Base-by-base conservation (phyloP, 2,329 filamentous ascomycete species). In the Orbilia javanica region DNA sequence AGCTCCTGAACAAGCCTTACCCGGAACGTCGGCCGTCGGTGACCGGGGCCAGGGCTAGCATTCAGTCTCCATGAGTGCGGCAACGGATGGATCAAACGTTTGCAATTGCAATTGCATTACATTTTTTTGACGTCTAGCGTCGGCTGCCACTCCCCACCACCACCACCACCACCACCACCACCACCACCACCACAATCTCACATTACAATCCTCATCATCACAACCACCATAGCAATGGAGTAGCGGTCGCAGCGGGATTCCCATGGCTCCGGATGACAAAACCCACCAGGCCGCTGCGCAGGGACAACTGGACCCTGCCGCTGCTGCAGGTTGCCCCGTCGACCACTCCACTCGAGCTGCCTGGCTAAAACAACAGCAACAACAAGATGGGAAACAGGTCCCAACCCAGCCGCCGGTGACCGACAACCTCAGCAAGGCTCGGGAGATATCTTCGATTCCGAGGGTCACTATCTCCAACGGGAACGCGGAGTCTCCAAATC, bases 341-440 rank as follows among this genome's bases (percentile, higher is more conserved):
- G 94, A 98, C 85, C 92, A 94, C 85, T 92, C 93, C 82, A 92
- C 93, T 65, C 91, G 96, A 82, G 92, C 94, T 82, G 90, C 91
- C 82, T 99, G 95, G 95, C 88, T 98, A 42, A 87, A 31, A 39
- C 34, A 36, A 36, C 36, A n/a, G 80, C 83, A 64, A 82, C 79
- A 83, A 64, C 81, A 83, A 31, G 81, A 83, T 31, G 76, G 80
- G 57, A 68, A 80, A 15, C 67, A 78, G 25, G 66, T 64, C 69
- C 73, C 77, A 46, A 48, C 20, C 22, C 46, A 85, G 81, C 80
- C 80, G 73, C 42, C 83, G 6, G 34, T 27, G 34, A 60, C 3
- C 31, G 83, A 80, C 39, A 84, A 84, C 22, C 88, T 97, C 55
- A 90, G 88, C 76, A 88, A 87, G 63, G 87, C 90, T 76, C 92